phyloP scores from a whole-genome alignment of 352 stramenopile species.

The Phytophthora citrophthora region DNA sequence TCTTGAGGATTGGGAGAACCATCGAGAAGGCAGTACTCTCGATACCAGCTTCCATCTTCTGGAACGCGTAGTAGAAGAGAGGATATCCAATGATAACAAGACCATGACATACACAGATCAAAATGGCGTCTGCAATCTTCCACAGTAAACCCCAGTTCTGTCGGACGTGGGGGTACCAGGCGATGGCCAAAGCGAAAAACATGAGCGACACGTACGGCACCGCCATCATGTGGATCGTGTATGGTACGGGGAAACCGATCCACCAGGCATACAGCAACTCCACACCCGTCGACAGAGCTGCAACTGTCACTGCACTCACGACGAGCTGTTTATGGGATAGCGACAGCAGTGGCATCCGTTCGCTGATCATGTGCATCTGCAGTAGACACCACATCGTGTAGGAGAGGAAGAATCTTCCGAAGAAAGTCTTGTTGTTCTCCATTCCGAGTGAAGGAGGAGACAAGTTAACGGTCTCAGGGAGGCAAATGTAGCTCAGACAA shows the following conservation, averaged over 20 bases:
- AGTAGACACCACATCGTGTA: slow-evolving; percentile 28
- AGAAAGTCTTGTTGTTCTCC: slow-evolving; percentile 24
- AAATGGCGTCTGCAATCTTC: slow-evolving; percentile 15
- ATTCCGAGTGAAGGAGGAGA: slow-evolving; percentile 8
- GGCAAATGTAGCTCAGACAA: slow-evolving; percentile 15
- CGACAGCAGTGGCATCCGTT: slow-evolving; percentile 8
- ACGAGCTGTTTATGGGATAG: slow-evolving; percentile 20
- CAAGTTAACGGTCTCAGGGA: slow-evolving; percentile 13
- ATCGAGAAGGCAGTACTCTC: slow-evolving; percentile 8
- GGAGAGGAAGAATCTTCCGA: slow-evolving; percentile 24
- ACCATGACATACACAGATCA: slow-evolving; percentile 16
- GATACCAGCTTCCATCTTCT: neutral
- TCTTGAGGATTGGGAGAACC: slow-evolving; percentile 7
- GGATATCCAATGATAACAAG: slow-evolving; percentile 25
- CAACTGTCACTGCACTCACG: slow-evolving; percentile 8
- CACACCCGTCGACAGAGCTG: slow-evolving; percentile 1
- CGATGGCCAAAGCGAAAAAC: slow-evolving; percentile 15
- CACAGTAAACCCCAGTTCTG: neutral
- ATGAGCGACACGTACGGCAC: slow-evolving; percentile 27
- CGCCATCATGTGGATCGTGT: slow-evolving; percentile 25
- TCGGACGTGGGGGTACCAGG: slow-evolving; percentile 14
- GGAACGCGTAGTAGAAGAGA: slow-evolving; percentile 29
- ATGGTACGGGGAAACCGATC: slow-evolving; percentile 23
- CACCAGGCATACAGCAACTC: slow-evolving; percentile 15
- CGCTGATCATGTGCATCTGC: slow-evolving; percentile 22